Base-by-base conservation (phyloP, 345 rosid genomes). In the Eucalyptus sideroxylon region DNA sequence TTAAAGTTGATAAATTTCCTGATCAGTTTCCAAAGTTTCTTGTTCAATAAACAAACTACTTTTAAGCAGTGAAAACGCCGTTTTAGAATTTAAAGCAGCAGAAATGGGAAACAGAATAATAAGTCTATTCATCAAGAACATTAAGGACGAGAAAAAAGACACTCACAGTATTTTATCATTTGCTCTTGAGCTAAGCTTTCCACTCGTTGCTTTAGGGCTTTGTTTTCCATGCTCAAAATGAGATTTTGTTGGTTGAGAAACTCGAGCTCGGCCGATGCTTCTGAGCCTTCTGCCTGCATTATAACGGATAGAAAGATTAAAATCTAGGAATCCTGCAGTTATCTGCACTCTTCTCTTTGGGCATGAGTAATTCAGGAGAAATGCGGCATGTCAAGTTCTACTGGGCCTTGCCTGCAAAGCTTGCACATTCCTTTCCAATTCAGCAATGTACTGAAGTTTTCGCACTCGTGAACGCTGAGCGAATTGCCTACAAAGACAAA, bases 401-500 rank as follows among this genome's bases (percentile, higher is more conserved):
- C 88, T 44, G 45, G 69, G 69, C 91, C 92, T 93, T 91, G 92
- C 99, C 97, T 98, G 99, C 91, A 98, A 96, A 92, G 96, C 94
- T 93, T 98, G 99, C 53, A 98, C 99, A 92, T 95, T 96, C 88
- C 97, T 95, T 95, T 98, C 99, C 92, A 97, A 92, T 93, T 98
- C 99, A 93, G 99, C 97, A 92, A 98, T 98, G 93, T 97, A 97
- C 93, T 98, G 99, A 90, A 98, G 99, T 92, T 98, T 98, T 44
- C 99, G 96, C 44, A 97, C 99, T 89, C 99, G 92, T 86, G 99
- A 98, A 55, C 99, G 97, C 89, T 98, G 99, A 89, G 99, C 99
- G 86, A 97, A 98, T 96, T 97, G 99, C 96, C 99, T 98, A 93
- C 91, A 92, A 16, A 90, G 88, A 87, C 27, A 49, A 87, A 65